Evolutionary conservation across 139 green algal genomes (phyloP), one percentile per base, ranked within the genome.

Genomic region (Haematococcus sp.): DNA sequence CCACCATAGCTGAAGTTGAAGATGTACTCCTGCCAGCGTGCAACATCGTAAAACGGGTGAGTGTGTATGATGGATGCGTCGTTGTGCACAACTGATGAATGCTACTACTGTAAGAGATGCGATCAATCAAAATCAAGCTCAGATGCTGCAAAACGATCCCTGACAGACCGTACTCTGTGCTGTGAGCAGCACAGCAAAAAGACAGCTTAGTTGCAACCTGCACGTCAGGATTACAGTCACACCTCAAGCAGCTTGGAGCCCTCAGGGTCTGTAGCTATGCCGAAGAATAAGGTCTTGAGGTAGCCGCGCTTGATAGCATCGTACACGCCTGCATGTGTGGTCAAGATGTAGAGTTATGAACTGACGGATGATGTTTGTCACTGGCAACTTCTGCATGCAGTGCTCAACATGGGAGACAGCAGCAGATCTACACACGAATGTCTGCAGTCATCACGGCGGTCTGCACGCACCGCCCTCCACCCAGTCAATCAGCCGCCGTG

Each of bases 231-330:
- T n/a, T n/a, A n/a, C n/a, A n/a, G n/a, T 5, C 76, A 17, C 64
- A 92, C 90, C 84, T 96, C 91, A 28, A 96, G 75, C 25, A 95
- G 81, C 43, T 87, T 56, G 16, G 68, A 86, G 33, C 84, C 86
- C 9, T 87, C 83, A 1, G 79, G 52, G 71, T 96, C 88, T 3
- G 61, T 75, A 1, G 84, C 86, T 44, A 96, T 88, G 59, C 90
- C 90, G 75, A 95, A 96, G 68, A 87, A 82, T 16, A 93, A 70
- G 40, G 77, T 89, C 75, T 91, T 89, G 22, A 94, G 81, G 76
- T 88, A 94, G 58, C 83, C 78, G 32, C 80, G 66, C 71, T 87
- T 76, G 19, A 95, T 64, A 5, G 88, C 85, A 70, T 95, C 84
- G 30, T 84, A 79, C 25, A 92, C 87, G 51, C 90, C 88, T 90